Evolutionary conservation across 108 stramenopile genomes (phyloP).

Genomic region (Epipyxis sp.): DNA sequence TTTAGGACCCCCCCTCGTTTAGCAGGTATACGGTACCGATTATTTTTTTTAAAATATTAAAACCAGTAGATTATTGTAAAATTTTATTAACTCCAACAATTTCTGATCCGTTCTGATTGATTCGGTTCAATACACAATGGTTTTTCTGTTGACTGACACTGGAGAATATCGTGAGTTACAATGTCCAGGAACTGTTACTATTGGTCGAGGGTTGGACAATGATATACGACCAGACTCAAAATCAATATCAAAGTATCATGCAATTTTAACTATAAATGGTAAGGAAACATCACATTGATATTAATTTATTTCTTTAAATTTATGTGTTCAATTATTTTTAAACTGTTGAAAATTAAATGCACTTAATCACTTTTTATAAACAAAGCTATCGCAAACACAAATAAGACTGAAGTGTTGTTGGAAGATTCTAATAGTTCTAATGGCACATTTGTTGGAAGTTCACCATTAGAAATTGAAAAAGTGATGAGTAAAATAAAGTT

Average conservation of each 20-base stretch:
- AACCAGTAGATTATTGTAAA: too few species aligned
- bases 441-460: neutral
- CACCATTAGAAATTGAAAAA: neutral
- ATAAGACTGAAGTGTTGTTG: neutral
- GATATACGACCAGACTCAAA: neutral
- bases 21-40: too few species aligned
- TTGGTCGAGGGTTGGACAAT: neutral
- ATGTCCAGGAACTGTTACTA: constrained; percentile 4
- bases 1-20: too few species aligned
- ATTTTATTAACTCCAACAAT: too few species aligned
- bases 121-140: too few species aligned
- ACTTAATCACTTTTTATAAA: too few species aligned
- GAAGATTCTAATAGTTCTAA: neutral
- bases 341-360: too few species aligned
- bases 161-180: neutral
- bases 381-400: neutral
- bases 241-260: constrained; percentile 9
- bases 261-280: neutral
- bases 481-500: neutral
- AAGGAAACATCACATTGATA: too few species aligned
- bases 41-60: too few species aligned
- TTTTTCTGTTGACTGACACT: neutral
- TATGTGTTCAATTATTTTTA: too few species aligned
- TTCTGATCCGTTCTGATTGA: too few species aligned
- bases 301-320: too few species aligned